Evolutionary conservation across 352 stramenopile species (phyloP), one percentile per base, ranked within the genome.

Genomic region (Blastocystis sp.): DNA sequence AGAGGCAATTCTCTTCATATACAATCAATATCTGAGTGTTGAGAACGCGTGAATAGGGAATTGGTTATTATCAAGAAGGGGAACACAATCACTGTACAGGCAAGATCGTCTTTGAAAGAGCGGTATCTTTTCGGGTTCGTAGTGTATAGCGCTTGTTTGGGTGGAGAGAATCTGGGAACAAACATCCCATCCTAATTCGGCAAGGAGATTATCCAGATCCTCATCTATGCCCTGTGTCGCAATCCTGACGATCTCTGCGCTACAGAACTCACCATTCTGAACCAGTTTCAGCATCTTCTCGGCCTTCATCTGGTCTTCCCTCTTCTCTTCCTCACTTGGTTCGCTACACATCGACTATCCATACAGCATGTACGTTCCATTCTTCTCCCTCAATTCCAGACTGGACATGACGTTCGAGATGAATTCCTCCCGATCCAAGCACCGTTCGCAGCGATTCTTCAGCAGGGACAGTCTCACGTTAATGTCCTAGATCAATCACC

Each of bases 11-110:
- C 45, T 69, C 23, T 84, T 69, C 74, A 84, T 84, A 69, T 48
- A 67, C 52, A 84, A 66, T 59, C 2, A 59, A 70, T 52, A 69
- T 67, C n/a, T 84, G 69, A 14, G 69, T 56, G 59, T 28, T 43
- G 41, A 53, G 34, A 28, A 69, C 28, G 0, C 1, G 60, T 17
- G 21, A 34, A 64, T 9, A 17, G 4, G 43, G 38, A 2, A 62
- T 17, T 11, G 2, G 56, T 76, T 0, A 76, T 76, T 28, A 64
- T 84, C 52, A 67, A 84, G 53, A 19, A 66, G 66, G 7, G 66
- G 21, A 67, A 56, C 53, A 84, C 74, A 45, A 69, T 84, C 11
- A 81, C 64, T 65, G 21, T 66, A 56, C 69, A 79, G 41, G 23
- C 5, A 61, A 21, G 1, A 11, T 2, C n/a, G n/a, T 14, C 5